phyloP scores from a whole-genome alignment of 495 filamentous ascomycete genomes.

The Rhypophila decipiens region DNA sequence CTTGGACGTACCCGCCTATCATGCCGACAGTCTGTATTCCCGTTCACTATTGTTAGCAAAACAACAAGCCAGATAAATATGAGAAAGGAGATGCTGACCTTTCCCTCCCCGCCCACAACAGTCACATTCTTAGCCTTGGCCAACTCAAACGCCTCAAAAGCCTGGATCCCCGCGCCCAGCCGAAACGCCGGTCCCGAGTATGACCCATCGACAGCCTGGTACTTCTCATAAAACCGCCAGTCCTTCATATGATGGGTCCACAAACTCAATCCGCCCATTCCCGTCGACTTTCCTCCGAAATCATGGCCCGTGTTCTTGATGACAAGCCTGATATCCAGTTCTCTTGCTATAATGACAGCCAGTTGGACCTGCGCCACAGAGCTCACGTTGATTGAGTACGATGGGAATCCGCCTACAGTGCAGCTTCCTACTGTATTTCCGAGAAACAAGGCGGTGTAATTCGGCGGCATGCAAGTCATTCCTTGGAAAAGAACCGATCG shows the following conservation, averaged over 20 bases:
- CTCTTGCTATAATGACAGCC: conserved; percentile 56
- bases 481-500: too few relatives aligned
- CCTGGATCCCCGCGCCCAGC: conserved; percentile 41
- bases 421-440: neutral
- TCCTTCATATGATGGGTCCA: conserved; percentile 60
- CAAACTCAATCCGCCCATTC: conserved; percentile 45
- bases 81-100: conserved; percentile 45
- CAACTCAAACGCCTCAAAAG: conserved; percentile 36
- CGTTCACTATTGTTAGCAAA: too few relatives aligned
- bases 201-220: conserved; percentile 22
- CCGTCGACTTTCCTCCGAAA: conserved; percentile 44
- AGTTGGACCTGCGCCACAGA: conserved; percentile 49
- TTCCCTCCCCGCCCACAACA: too few relatives aligned
- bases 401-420: neutral
- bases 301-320: conserved; percentile 64
- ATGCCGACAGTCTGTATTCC: conserved; percentile 52
- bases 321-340: conserved; percentile 51
- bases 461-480: too few relatives aligned
- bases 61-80: too few relatives aligned
- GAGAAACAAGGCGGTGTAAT: neutral
- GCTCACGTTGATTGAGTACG: conserved; percentile 49
- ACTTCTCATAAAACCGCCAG: conserved; percentile 26
- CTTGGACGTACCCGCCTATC: conserved; percentile 46
- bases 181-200: conserved; percentile 43
- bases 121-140: conserved; percentile 31